Evolutionary conservation across 768 basidiomycete genomes (phyloP).

Genomic region (Tubosaeta sp.): DNA sequence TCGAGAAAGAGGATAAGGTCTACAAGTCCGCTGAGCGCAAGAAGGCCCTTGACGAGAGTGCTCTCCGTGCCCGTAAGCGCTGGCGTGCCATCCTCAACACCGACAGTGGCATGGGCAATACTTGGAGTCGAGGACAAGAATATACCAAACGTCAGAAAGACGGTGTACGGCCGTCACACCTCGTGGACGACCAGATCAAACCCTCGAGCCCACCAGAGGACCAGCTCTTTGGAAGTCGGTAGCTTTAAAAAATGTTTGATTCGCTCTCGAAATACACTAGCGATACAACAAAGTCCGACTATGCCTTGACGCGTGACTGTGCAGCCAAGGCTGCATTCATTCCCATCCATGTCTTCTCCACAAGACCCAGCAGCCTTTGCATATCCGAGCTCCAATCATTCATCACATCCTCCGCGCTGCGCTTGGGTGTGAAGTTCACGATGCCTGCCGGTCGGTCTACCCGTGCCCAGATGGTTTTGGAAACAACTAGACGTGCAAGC

Average conservation of each 20-base stretch:
- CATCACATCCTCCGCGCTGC: conserved; percentile 87
- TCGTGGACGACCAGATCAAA: conserved; percentile 40
- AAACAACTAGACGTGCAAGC: conserved; percentile 85
- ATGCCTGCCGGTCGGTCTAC: conserved; percentile 90
- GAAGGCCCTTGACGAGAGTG: conserved; percentile 55
- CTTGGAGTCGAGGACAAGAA: conserved; percentile 72
- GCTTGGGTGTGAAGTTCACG: conserved; percentile 80
- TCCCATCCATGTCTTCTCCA: conserved; percentile 99
- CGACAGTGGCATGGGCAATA: conserved; percentile 34
- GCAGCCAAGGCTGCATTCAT: conserved; percentile 89
- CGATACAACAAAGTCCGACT: conserved; percentile 18
- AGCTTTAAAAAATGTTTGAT: conserved; percentile 6
- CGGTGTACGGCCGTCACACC: conserved; percentile 64
- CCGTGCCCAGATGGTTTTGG: conserved; percentile 89
- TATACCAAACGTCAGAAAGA: conserved; percentile 72
- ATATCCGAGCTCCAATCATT: conserved; percentile 99
- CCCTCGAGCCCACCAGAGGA: conserved; percentile 21
- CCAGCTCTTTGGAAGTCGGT: conserved; percentile 19
- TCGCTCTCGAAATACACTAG: conserved; percentile 5
- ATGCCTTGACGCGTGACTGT: conserved; percentile 57
- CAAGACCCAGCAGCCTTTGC: conserved; percentile 82
- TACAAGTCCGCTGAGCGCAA: conserved; percentile 57
- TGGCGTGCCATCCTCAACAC: conserved; percentile 67
- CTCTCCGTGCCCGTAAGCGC: conserved; percentile 62
- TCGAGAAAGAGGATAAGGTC: conserved; percentile 56